phyloP scores from a whole-genome alignment of 1,284 basidiomycete species.

The Ceratobasidium theobromae region DNA sequence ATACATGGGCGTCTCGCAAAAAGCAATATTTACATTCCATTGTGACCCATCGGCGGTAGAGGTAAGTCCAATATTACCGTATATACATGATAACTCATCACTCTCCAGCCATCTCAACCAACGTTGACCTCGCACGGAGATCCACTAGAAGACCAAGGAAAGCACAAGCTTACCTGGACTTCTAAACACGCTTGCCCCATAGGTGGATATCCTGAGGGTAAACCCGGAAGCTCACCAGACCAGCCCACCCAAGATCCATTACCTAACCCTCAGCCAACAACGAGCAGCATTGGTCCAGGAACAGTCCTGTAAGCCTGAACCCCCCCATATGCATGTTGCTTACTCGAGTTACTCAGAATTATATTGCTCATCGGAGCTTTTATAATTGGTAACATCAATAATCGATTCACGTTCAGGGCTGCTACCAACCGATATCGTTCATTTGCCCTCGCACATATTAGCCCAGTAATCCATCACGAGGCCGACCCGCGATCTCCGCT shows the following conservation, averaged over 20 bases:
- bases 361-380: not conserved
- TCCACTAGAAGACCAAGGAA: conserved; percentile 27
- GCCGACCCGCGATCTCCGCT: conserved; percentile 12
- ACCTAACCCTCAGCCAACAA: not conserved
- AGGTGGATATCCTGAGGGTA: conserved; percentile 12
- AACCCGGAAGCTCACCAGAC: not conserved
- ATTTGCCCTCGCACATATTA: not conserved
- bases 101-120: conserved; percentile 2
- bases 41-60: conserved; percentile 7
- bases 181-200: conserved; percentile 22
- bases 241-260: not conserved
- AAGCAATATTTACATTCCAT: conserved; percentile 13
- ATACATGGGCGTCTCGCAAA: conserved; percentile 19
- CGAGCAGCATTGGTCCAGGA: not conserved
- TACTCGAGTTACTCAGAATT: not conserved
- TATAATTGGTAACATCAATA: not conserved
- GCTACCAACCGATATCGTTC: not conserved
- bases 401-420: not conserved
- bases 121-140: conserved; percentile 18
- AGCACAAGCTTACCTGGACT: conserved; percentile 10
- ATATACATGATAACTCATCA: not conserved
- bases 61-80: not conserved
- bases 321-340: not conserved
- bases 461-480: conserved; percentile 6
- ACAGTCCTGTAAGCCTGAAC: not conserved